phyloP scores from a whole-genome alignment of 345 rosid species.

The Heritiera fomes region DNA sequence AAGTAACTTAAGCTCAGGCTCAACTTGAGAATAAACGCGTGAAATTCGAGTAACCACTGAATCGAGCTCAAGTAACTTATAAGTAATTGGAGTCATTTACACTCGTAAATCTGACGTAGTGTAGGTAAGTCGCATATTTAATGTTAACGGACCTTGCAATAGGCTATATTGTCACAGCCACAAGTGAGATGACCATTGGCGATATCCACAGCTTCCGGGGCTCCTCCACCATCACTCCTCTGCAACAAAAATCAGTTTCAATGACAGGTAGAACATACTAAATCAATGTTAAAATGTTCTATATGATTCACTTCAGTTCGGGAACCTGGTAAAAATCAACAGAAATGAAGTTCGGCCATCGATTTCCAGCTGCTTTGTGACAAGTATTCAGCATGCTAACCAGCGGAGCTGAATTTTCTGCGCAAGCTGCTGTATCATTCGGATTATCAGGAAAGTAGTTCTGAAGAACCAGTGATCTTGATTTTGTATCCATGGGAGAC shows the following conservation, averaged over 20 bases:
- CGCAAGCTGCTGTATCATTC: slow-evolving; percentile 53
- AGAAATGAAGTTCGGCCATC: slow-evolving; percentile 99
- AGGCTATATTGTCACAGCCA: slow-evolving; percentile 74
- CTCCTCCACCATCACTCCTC: slow-evolving; percentile 94
- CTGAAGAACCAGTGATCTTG: slow-evolving; percentile 62
- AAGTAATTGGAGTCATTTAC: too few relatives aligned
- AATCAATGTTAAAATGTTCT: background rate
- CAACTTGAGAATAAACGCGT: too few relatives aligned
- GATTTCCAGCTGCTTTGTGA: slow-evolving; percentile 64
- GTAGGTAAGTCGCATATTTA: background rate
- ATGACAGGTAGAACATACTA: background rate
- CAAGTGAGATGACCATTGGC: slow-evolving; percentile 93
- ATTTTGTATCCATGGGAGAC: slow-evolving; percentile 54
- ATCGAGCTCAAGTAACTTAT: too few relatives aligned
- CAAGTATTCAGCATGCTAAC: slow-evolving; percentile 68
- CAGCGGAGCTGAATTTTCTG: slow-evolving; percentile 79
- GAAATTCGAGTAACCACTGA: too few relatives aligned
- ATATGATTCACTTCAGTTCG: background rate
- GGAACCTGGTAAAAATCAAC: slow-evolving; percentile 90
- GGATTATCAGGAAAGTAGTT: slow-evolving; percentile 79
- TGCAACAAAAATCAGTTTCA: slow-evolving; percentile 28
- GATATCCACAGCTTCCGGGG: slow-evolving; percentile 74
- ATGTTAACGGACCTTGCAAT: slow-evolving; percentile 63
- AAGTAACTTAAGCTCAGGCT: too few relatives aligned
- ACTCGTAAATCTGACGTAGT: too few relatives aligned